Base-by-base conservation (phyloP, 2,329 filamentous ascomycete species). In the Zymoseptoria passerinii region DNA sequence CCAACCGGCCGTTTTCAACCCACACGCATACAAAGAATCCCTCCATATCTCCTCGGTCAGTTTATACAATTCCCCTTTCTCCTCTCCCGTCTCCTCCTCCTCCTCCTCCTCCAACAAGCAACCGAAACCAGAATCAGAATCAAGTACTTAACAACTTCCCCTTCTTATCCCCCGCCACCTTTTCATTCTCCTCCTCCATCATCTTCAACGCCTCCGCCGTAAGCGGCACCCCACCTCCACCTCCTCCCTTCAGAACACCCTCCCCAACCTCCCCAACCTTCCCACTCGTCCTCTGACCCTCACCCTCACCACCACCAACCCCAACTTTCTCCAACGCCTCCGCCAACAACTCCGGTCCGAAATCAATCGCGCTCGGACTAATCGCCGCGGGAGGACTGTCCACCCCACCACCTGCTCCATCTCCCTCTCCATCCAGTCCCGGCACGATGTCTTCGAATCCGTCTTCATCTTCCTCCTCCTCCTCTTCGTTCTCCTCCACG, bases 401-500 rank as follows among this genome's bases (percentile, higher is more conserved):
- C 20, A 48, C 18, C 7, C 56, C 23, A 23, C 23, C 23, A 23
- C 23, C 23, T 4, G 2, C 56, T 16, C 27, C 40, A 13, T 20
- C 48, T 10, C 44, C 53, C 13, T 48, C 53, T 13, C 18, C 40
- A 7, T 16, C 16, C 35, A 27, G 1, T 18, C n/a, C 20, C 3
- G 53, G 10, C n/a, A 52, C 28, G 18, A 54, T 53, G 13, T 51
- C 59, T 10, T 62, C 59, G 8, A 28, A 52, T 1, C 55, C 58
- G 4, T 57, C n/a, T 18, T 57, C 70, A 49, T 70, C 70, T 28
- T 68, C 66, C 53, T 68, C 64, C 49, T 66, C 66, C 29, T 65
- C 66, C 10, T 70, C 68, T 48, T 69, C 68, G 28, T 71, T 68
- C 52, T 70, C 69, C 57, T 71, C 70, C 16, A 65, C 67, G 1